phyloP scores from a whole-genome alignment of 495 filamentous ascomycete species.

The Hypoxylon intermedium region DNA sequence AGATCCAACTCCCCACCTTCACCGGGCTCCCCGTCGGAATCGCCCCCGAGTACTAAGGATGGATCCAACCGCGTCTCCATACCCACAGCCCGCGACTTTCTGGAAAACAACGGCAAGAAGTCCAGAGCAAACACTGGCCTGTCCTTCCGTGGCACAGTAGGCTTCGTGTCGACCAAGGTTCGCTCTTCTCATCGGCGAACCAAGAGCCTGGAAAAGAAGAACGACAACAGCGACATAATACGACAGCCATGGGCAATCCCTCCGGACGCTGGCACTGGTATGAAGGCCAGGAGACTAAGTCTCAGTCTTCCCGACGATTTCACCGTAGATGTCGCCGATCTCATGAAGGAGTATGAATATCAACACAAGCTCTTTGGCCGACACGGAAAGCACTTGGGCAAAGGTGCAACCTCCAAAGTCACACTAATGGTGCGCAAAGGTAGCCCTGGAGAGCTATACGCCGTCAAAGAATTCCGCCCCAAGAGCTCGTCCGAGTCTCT shows the following conservation, averaged over 20 bases:
- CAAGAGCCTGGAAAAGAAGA: conserved; percentile 42
- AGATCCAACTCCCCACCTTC: conserved; percentile 62
- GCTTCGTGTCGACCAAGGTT: conserved; percentile 38
- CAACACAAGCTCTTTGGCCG: conserved; percentile 64
- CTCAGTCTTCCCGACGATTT: conserved; percentile 69
- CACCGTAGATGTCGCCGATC: conserved; percentile 65
- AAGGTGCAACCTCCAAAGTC: conserved; percentile 76
- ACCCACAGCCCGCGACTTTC: conserved; percentile 49
- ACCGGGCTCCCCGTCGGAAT: conserved; percentile 53
- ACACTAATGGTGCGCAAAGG: conserved; percentile 69
- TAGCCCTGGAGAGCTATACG: conserved; percentile 64
- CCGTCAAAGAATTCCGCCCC: conserved; percentile 79
- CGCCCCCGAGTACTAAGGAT: conserved; percentile 39
- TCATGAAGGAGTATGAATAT: conserved; percentile 65
- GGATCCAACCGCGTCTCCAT: conserved; percentile 45
- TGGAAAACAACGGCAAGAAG: conserved; percentile 51
- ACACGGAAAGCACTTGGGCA: conserved; percentile 70
- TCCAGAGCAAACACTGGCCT: conserved; percentile 58
- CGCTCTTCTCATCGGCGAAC: conserved; percentile 34
- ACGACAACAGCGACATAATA: conserved; percentile 36
- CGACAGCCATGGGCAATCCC: conserved; percentile 59
- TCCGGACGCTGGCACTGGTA: conserved; percentile 66
- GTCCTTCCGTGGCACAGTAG: conserved; percentile 48
- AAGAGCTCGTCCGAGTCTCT: conserved; percentile 66
- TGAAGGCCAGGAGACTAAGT: conserved; percentile 70